Conservation (phyloP, 805 yeast genomes). For the Vanderwaltozyma yarrowii region DNA sequence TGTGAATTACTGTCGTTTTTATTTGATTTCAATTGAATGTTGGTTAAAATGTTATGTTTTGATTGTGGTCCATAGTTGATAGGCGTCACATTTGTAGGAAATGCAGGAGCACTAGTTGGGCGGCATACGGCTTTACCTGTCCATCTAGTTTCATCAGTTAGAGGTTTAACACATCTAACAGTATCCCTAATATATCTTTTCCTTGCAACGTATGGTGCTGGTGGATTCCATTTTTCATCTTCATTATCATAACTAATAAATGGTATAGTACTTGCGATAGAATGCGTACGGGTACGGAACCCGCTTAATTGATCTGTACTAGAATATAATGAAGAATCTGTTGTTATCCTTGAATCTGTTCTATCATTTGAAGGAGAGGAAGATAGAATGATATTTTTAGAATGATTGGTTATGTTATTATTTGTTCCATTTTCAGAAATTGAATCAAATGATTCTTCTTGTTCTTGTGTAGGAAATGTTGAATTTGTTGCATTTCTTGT, state of each 20-base stretch:
- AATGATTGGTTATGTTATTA: no score
- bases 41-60: background rate
- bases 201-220: conserved; percentile 27
- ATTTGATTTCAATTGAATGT: background rate
- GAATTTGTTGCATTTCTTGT: background rate
- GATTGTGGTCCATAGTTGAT: conserved; percentile 3
- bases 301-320: background rate
- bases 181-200: conserved; percentile 41
- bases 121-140: conserved; percentile 36
- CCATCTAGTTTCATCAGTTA: conserved; percentile 45
- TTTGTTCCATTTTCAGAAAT: no score
- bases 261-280: conserved; percentile 18
- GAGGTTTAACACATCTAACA: conserved; percentile 46
- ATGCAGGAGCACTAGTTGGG: conserved; percentile 14
- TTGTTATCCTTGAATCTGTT: background rate
- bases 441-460: no score
- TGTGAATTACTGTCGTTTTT: background rate
- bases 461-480: background rate
- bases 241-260: conserved; percentile 14
- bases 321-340: background rate
- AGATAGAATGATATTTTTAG: no score
- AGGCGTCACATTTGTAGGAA: conserved; percentile 19
- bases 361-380: background rate
- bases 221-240: conserved; percentile 41
- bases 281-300: conserved; percentile 11